Percentiles rank a stretch among this genome's conserved stretches.
These are phyloP conservation scores for Chytriomyces sp. DNA, from an alignment of 192 early-diverging fungal genomes.

Conservation along the genomic window DNA sequence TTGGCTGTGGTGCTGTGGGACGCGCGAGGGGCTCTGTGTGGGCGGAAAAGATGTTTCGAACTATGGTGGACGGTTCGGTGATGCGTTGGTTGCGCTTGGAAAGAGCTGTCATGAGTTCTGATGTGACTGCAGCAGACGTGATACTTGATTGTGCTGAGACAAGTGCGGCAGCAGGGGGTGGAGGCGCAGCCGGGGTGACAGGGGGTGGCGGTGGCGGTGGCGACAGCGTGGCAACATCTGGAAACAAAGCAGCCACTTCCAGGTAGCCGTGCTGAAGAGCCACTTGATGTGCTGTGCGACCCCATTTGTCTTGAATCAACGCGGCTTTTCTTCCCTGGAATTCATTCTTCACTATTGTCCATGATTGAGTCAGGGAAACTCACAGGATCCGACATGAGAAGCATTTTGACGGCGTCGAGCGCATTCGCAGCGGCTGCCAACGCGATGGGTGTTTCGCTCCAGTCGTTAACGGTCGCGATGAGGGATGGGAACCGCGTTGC, in stretches of 20 bases:
- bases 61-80: too few relatives aligned
- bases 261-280: conserved; percentile 11
- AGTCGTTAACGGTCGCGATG: background rate
- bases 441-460: conserved; percentile 11
- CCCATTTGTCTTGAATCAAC: conserved; percentile 7
- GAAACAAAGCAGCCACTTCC: background rate
- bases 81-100: background rate
- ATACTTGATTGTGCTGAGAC: background rate
- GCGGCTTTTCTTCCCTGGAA: too few relatives aligned
- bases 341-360: too few relatives aligned
- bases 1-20: background rate
- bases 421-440: conserved; percentile 2
- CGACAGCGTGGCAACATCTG: background rate
- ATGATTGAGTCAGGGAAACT: too few relatives aligned
- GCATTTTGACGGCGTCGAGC: background rate
- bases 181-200: background rate
- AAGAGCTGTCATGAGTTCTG: background rate
- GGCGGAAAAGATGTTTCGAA: background rate
- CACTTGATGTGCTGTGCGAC: background rate
- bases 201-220: background rate
- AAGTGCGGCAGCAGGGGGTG: background rate
- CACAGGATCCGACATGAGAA: background rate
- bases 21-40: background rate
- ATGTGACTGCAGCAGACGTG: background rate
- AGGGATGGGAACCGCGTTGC: background rate